Evolutionary conservation across 2,329 filamentous ascomycete genomes (phyloP).

Genomic region (Claviceps maximensis): DNA sequence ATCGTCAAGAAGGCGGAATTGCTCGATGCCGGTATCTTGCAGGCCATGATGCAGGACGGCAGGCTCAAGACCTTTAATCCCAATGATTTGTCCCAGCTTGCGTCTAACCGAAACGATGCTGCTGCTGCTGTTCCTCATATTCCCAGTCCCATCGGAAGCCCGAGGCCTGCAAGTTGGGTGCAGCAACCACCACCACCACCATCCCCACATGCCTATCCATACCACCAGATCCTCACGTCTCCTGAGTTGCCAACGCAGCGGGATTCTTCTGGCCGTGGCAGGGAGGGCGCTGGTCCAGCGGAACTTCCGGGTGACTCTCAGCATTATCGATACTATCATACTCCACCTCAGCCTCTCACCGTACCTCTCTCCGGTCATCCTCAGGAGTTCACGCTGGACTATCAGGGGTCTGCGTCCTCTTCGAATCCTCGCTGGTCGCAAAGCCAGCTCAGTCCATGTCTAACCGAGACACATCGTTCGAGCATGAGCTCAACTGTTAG

Average conservation of each 20-base stretch:
- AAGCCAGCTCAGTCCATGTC: constrained; percentile 13
- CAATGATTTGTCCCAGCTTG: constrained; percentile 30
- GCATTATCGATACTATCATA: constrained; percentile 20
- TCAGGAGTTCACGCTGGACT: constrained; percentile 12
- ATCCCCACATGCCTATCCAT: no score
- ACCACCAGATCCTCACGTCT: not conserved
- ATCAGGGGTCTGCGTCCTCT: constrained; percentile 13
- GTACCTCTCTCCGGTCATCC: constrained; percentile 13
- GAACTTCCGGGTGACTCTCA: constrained; percentile 36
- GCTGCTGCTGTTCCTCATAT: not conserved
- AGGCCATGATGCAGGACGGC: constrained; percentile 55
- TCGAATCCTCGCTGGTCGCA: constrained; percentile 30
- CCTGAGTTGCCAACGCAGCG: constrained; percentile 5
- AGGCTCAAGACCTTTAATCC: constrained; percentile 46
- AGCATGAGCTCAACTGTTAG: constrained; percentile 15
- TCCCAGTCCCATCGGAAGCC: constrained; percentile 3
- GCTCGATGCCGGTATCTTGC: constrained; percentile 50
- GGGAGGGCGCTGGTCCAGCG: constrained; percentile 13
- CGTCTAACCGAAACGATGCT: constrained; percentile 3
- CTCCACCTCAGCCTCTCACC: constrained; percentile 18
- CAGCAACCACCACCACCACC: not conserved
- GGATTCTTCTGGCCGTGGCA: not conserved
- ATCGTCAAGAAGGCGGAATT: constrained; percentile 61
- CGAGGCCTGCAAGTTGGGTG: not conserved
- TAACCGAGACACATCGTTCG: constrained; percentile 12